Evolutionary conservation across 352 stramenopile genomes (phyloP).

Genomic region (Phytophthora podocarpi): DNA sequence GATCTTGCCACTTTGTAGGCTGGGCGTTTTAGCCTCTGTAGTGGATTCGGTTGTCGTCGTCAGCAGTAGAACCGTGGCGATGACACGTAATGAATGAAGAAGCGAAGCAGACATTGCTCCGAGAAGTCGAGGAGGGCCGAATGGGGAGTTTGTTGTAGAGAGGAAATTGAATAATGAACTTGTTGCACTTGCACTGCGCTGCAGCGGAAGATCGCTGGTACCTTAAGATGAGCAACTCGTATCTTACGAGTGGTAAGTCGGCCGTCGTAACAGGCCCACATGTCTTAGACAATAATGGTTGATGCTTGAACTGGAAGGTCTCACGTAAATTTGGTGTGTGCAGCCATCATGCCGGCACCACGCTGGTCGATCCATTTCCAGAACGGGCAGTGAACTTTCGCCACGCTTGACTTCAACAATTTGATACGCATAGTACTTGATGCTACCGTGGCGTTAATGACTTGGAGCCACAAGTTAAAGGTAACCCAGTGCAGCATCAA

Average conservation of each 20-base stretch:
- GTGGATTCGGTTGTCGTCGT: neutral
- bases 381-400: constrained; percentile 18
- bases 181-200: neutral
- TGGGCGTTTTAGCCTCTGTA: constrained; percentile 12
- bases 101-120: constrained; percentile 3
- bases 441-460: neutral
- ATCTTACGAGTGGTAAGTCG: too few species aligned
- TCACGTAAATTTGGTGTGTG: constrained; percentile 18
- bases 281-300: constrained; percentile 5
- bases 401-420: neutral
- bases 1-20: constrained; percentile 13
- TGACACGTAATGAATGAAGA: constrained; percentile 1
- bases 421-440: neutral
- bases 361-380: constrained; percentile 7
- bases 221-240: too few species aligned
- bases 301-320: constrained; percentile 17
- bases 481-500: neutral
- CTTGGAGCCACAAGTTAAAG: constrained; percentile 14
- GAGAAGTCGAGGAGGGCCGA: neutral
- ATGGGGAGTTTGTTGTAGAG: neutral
- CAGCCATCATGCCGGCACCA: constrained; percentile 21
- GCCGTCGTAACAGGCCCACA: neutral
- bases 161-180: constrained; percentile 26
- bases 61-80: constrained; percentile 9
- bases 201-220: constrained; percentile 3